Evolutionary conservation across 139 green algal species (phyloP).

Genomic region (Micractinium sp.): DNA sequence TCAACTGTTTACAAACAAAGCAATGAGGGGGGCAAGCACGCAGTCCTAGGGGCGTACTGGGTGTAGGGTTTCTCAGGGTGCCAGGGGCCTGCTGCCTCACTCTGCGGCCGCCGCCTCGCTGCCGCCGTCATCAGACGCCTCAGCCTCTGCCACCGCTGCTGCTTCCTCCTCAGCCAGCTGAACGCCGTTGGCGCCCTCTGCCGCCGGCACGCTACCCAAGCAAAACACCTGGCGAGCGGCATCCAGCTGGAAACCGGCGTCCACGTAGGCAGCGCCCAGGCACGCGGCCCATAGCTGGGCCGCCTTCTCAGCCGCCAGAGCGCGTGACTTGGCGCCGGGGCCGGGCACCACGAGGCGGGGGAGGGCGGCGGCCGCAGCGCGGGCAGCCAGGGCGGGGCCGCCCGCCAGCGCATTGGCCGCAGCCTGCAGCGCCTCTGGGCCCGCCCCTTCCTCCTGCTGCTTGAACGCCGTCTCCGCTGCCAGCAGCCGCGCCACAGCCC

Average conservation of each 20-base stretch:
- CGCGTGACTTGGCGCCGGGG: not conserved
- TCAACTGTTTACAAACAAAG: no score
- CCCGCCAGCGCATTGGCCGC: constrained; percentile 17
- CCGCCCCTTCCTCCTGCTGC: not conserved
- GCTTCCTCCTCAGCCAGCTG: no score
- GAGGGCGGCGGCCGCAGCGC: not conserved
- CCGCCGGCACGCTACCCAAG: no score
- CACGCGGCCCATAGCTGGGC: constrained; percentile 15
- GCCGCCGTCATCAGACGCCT: no score
- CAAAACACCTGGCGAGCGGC: not conserved
- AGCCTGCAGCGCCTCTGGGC: not conserved
- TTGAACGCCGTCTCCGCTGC: constrained; percentile 12
- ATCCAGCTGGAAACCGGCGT: constrained; percentile 8
- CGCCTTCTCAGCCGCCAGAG: not conserved
- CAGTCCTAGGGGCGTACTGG: no score
- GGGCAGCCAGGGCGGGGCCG: not conserved
- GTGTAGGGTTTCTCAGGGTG: no score
- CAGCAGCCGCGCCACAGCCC: constrained; percentile 17
- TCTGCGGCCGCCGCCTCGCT: no score
- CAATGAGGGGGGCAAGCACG: no score
- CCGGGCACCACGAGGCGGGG: constrained; percentile 17
- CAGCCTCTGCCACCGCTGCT: no score
- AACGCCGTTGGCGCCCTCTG: no score
- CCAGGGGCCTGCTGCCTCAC: no score
- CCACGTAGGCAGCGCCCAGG: constrained; percentile 18